Conservation (phyloP, 352 stramenopile genomes). For the Phytophthora pistaciae region DNA sequence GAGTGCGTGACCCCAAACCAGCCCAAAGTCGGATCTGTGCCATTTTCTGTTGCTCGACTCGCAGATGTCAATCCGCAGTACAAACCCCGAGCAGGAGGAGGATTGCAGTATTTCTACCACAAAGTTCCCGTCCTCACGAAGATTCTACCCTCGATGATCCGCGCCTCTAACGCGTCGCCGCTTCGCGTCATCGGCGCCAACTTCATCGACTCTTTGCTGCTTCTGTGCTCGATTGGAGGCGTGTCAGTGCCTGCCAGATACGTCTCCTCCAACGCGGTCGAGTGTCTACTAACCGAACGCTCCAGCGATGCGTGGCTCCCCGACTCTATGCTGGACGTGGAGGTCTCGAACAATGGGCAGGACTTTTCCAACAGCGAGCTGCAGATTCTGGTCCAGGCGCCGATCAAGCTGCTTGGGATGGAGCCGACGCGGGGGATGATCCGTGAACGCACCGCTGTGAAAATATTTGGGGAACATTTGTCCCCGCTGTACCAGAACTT, state of each 20-base stretch:
- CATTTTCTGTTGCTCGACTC: slow-evolving; percentile 33
- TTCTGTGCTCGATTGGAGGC: slow-evolving; percentile 47
- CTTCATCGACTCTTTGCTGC: slow-evolving; percentile 52
- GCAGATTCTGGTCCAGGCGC: slow-evolving; percentile 58
- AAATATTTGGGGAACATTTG: slow-evolving; percentile 37
- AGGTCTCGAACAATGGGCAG: slow-evolving; percentile 93
- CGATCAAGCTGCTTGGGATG: slow-evolving; percentile 29
- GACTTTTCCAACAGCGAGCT: slow-evolving; percentile 91
- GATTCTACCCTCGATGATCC: slow-evolving; percentile 29
- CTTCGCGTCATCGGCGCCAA: slow-evolving; percentile 32
- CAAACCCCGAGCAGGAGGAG: not conserved
- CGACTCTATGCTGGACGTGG: slow-evolving; percentile 51
- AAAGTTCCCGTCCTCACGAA: slow-evolving; percentile 21
- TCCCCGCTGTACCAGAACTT: slow-evolving; percentile 36
- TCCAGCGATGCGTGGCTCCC: slow-evolving; percentile 8
- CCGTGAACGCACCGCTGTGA: slow-evolving; percentile 23
- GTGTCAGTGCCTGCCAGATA: slow-evolving; percentile 33
- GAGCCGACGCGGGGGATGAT: slow-evolving; percentile 32
- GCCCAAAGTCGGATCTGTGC: slow-evolving; percentile 7
- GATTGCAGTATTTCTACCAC: slow-evolving; percentile 29
- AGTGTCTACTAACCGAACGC: slow-evolving; percentile 36
- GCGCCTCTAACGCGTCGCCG: slow-evolving; percentile 6
- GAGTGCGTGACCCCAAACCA: slow-evolving; percentile 36
- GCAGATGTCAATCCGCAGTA: slow-evolving; percentile 1
- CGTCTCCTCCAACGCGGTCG: slow-evolving; percentile 32